Base-by-base conservation (phyloP, 1,139 yeast species). In the Yamadazyma atmosphaerica region DNA sequence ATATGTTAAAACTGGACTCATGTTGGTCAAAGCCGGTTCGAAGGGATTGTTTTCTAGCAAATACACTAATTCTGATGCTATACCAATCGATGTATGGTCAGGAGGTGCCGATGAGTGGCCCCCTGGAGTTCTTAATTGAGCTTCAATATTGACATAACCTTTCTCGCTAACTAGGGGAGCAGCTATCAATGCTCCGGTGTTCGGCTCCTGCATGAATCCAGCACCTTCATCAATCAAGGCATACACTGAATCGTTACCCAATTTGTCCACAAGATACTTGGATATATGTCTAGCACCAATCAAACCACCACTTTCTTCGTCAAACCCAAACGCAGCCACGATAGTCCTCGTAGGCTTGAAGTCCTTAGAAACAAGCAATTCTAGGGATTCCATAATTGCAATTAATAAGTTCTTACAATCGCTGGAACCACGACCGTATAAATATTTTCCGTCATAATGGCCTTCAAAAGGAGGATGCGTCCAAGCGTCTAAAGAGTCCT, bases 401-500 rank as follows among this genome's bases (percentile, higher is more conserved):
- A 67, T 58, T 44, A 71, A 55, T 3, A 59, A 56, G 45, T 68
- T 69, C 46, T 71, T 71, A 46, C 74, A 67, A 49, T 70, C 77
- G 8, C 61, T 46, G 4, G 72, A 54, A 19, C 76, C 76, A 43
- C 76, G 58, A 4, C 77, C 77, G 40, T 56, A 68, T 12, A 71
- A 50, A 33, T 33, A 58, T 12, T 50, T 42, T 3, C 86, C 86
- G 50, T 85, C 95, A 52, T 66, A 85, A 52, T 74, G 71, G 3
- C 86, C 95, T 7, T 72, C 71, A 45, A 79, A 85, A 18, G 95
- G 95, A 9, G 83, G 82, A 50, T 79, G 72, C 2, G 66, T 70
- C 95, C 95, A 86, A 35, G 72, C 66, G 27, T 58, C 67, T 32
- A 73, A 55, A 11, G 87, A 76, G 16, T 68, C 80, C 21, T 62